Evolutionary conservation across 306 rosid genomes (phyloP).

Genomic region (Begonia loranthoides): DNA sequence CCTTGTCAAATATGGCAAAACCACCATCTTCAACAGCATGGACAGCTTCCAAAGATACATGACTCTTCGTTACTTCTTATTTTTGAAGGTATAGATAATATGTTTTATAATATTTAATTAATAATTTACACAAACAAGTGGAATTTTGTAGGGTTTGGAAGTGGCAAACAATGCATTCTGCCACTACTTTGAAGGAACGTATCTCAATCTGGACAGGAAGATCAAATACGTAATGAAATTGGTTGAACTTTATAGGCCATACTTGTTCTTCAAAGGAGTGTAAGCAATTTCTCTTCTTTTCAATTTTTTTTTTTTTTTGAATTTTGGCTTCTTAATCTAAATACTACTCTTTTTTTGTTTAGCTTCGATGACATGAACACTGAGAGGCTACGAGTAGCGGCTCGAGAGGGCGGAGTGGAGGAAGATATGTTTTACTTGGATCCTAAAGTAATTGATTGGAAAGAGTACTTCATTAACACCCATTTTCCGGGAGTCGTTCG

Average conservation of each 20-base stretch:
- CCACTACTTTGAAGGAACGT: conserved; percentile 35
- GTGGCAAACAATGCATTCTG: conserved; percentile 53
- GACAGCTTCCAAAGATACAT: conserved; percentile 56
- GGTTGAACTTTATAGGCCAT: conserved; percentile 68
- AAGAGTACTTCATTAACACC: conserved; percentile 40
- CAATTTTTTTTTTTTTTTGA: too few species aligned
- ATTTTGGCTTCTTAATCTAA: too few species aligned
- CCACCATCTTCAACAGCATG: conserved; percentile 32
- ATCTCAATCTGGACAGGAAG: conserved; percentile 32
- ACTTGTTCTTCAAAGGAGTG: conserved; percentile 69
- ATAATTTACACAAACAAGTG: too few species aligned
- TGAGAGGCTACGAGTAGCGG: conserved; percentile 33
- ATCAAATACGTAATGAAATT: conserved; percentile 47
- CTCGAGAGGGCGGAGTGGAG: conserved; percentile 27
- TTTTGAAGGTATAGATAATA: conserved; percentile 32
- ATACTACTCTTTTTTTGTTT: too few species aligned
- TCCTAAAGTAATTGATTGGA: conserved; percentile 51
- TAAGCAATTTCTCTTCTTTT: conserved; percentile 17
- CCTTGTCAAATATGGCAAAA: conserved; percentile 35
- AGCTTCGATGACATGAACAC: conserved; percentile 63
- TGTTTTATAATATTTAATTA: too few species aligned
- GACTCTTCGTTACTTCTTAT: conserved; percentile 46
- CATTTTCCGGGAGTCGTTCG: conserved; percentile 49
- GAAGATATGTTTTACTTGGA: conserved; percentile 49
- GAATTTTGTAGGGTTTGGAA: conserved; percentile 36